Percentiles rank a stretch among this genome's conserved stretches.
Evolutionary conservation across 2,329 filamentous ascomycete genomes (phyloP).

Genomic region (Blastomyces percursus): DNA sequence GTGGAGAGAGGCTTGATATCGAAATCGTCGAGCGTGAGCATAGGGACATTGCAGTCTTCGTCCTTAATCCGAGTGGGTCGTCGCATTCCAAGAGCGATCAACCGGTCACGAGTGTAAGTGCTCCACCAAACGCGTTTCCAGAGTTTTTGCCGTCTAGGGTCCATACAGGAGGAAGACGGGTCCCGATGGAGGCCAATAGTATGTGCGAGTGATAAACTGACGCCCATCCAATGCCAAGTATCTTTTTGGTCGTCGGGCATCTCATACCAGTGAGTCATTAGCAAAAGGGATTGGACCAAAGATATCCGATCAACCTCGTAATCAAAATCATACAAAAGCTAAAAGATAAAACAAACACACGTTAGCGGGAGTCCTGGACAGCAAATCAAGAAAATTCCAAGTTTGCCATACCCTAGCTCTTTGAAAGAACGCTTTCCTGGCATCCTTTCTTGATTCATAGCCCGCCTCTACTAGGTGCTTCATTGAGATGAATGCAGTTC

Average conservation of each 20-base stretch:
- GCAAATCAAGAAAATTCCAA: background rate
- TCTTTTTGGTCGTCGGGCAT: conserved; percentile 95
- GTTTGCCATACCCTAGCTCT: conserved; percentile 60
- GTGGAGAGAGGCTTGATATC: conserved; percentile 60
- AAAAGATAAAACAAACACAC: conserved; percentile 12
- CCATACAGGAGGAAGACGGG: conserved; percentile 66
- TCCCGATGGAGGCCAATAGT: conserved; percentile 89
- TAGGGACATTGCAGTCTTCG: conserved; percentile 86
- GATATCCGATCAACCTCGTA: conserved; percentile 84
- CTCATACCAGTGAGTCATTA: conserved; percentile 98
- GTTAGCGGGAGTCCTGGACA: background rate
- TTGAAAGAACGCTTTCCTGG: conserved; percentile 79
- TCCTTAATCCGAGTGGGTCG: conserved; percentile 85
- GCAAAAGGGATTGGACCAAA: conserved; percentile 73
- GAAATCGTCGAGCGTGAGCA: conserved; percentile 76
- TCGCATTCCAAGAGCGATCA: conserved; percentile 88
- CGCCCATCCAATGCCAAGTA: conserved; percentile 98
- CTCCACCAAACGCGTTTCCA: conserved; percentile 99
- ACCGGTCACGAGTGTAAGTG: conserved; percentile 85
- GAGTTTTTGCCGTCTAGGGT: conserved; percentile 60
- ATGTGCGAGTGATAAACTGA: conserved; percentile 83
- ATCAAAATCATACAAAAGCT: conserved; percentile 89
- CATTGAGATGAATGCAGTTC: conserved; percentile 77
- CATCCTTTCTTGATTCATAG: conserved; percentile 65
- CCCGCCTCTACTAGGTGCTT: conserved; percentile 64